phyloP scores from a whole-genome alignment of 2,329 filamentous ascomycete genomes.

The Aureobasidium pullulans region DNA sequence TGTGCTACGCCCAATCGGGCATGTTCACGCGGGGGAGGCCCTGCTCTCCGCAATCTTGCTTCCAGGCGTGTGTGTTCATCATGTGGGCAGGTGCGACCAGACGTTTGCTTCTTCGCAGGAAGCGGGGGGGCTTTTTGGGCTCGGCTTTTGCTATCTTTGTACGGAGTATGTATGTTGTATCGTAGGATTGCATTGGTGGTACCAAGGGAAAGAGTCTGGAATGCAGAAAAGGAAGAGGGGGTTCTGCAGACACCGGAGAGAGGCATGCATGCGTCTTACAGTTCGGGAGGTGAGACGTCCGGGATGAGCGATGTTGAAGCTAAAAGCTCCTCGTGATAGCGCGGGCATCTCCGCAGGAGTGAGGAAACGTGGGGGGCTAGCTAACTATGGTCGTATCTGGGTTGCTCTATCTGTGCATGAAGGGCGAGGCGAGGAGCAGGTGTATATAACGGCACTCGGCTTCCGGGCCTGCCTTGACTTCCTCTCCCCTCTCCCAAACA shows the following conservation, averaged over 20 bases:
- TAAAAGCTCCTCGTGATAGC: slow-evolving; percentile 11
- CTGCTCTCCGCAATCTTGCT: background rate
- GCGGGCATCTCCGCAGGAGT: background rate
- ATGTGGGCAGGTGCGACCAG: background rate
- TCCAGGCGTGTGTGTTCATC: background rate
- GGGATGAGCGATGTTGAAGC: background rate
- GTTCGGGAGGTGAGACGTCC: background rate
- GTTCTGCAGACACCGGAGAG: background rate
- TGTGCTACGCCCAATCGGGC: background rate
- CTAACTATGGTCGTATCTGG: slow-evolving; percentile 1
- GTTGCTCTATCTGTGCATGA: slow-evolving; percentile 9
- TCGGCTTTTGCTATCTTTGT: background rate
- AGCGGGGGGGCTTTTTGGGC: background rate
- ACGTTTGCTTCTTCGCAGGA: background rate
- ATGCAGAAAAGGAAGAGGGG: background rate
- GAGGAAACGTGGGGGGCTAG: background rate
- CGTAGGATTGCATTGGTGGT: background rate
- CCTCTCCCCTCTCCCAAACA: background rate
- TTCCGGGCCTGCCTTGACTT: background rate
- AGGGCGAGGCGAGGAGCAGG: background rate
- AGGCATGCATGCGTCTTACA: background rate
- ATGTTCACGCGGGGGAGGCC: background rate
- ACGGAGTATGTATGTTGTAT: background rate
- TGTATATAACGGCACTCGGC: slow-evolving; percentile 6
- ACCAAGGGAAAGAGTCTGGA: background rate